phyloP scores from a whole-genome alignment of 2,329 filamentous ascomycete genomes.

The Blastomyces silverae region DNA sequence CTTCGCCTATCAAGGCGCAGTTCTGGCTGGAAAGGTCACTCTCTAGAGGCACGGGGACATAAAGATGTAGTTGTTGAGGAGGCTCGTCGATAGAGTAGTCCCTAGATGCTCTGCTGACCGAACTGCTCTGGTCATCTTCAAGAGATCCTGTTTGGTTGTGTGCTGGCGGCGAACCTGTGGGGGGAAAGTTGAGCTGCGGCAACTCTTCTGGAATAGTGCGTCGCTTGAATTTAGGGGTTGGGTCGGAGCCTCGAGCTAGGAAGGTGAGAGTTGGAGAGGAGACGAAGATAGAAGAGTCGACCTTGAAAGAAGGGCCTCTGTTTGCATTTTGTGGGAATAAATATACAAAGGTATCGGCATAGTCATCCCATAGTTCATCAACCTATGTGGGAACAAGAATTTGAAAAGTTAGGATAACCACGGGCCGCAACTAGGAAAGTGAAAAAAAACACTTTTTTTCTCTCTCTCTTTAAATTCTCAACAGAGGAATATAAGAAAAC shows the following conservation, averaged over 20 bases:
- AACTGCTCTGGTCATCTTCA: constrained; percentile 37
- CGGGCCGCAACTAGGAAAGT: not conserved
- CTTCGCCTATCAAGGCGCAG: constrained; percentile 38
- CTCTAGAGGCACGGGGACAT: constrained; percentile 52
- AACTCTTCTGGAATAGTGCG: constrained; percentile 19
- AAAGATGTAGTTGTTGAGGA: constrained; percentile 49
- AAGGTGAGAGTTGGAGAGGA: constrained; percentile 51
- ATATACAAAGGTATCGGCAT: constrained; percentile 58
- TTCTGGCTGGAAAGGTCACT: constrained; percentile 41
- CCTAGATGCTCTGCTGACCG: constrained; percentile 44
- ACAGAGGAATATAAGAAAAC: constrained; percentile 18
- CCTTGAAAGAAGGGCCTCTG: constrained; percentile 54
- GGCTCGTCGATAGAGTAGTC: constrained; percentile 45
- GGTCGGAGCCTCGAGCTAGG: constrained; percentile 45
- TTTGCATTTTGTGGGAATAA: constrained; percentile 53
- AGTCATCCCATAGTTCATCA: constrained; percentile 56
- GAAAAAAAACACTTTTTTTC: not conserved
- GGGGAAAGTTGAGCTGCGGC: constrained; percentile 28
- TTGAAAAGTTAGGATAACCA: not conserved
- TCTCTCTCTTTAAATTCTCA: not conserved
- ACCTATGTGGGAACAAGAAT: constrained; percentile 13
- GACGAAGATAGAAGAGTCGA: constrained; percentile 54
- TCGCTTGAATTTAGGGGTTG: constrained; percentile 41
- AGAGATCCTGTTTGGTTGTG: constrained; percentile 26
- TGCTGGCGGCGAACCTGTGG: constrained; percentile 24